These are phyloP conservation scores for Hemileccinum impolitum DNA, from an alignment of 768 basidiomycete species.

Conservation along the genomic window DNA sequence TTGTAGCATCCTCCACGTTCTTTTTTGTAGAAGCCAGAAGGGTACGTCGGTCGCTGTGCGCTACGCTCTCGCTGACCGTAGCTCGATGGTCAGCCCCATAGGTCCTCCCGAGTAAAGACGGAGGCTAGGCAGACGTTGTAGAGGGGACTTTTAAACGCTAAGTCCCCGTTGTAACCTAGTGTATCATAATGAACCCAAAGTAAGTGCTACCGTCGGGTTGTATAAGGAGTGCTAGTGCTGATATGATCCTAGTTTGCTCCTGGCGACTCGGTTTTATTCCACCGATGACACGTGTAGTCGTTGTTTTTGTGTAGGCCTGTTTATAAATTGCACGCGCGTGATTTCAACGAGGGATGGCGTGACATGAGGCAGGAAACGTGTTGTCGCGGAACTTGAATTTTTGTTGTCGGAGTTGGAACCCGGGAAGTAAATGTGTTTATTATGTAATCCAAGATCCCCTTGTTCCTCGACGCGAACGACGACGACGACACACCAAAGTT, in stretches of 20 bases:
- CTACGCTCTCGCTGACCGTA: conserved; percentile 4
- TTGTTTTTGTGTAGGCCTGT: background rate
- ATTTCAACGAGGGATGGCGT: conserved; percentile 20
- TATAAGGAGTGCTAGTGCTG: background rate
- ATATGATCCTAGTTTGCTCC: too few species aligned
- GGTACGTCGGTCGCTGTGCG: conserved; percentile 15
- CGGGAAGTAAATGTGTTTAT: conserved; percentile 15
- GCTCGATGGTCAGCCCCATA: conserved; percentile 15
- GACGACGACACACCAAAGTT: conserved; percentile 16
- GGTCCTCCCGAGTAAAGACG: conserved; percentile 12
- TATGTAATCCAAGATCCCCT: conserved; percentile 18
- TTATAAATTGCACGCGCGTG: conserved; percentile 18
- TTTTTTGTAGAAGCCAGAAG: conserved; percentile 29
- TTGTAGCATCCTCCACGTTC: conserved; percentile 28
- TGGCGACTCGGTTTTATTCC: conserved; percentile 15
- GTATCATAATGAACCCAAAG: conserved; percentile 23
- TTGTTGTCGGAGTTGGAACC: conserved; percentile 15
- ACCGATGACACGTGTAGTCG: conserved; percentile 8
- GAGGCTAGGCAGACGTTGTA: conserved; percentile 2
- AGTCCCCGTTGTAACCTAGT: conserved; percentile 21
- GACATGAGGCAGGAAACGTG: conserved; percentile 22
- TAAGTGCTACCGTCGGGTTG: background rate
- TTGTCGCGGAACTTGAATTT: conserved; percentile 12
- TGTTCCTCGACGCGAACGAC: conserved; percentile 22
- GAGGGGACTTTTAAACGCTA: conserved; percentile 26